phyloP scores from a whole-genome alignment of 179 eudicot species.

The Vitellaria paradoxa region DNA sequence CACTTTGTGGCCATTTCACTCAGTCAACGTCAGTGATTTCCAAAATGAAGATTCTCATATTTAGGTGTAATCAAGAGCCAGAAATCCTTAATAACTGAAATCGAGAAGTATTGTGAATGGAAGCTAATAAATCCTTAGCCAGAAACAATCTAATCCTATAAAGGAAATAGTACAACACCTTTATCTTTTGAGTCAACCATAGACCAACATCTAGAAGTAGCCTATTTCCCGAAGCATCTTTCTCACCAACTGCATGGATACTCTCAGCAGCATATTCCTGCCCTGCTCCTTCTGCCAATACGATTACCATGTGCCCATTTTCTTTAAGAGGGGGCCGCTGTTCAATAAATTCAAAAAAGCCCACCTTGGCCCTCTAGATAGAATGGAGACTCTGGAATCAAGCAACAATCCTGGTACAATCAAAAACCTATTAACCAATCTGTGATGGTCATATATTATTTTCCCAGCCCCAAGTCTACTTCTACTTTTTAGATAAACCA shows the following conservation, averaged over 20 bases:
- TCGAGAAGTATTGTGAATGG: neutral
- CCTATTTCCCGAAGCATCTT: slow-evolving; percentile 89
- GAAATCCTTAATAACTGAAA: neutral
- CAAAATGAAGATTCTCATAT: neutral
- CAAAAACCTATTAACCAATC: slow-evolving; percentile 23
- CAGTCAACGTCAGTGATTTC: neutral
- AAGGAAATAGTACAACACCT: slow-evolving; percentile 38
- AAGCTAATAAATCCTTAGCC: neutral
- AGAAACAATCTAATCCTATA: neutral
- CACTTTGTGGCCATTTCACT: neutral
- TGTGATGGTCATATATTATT: slow-evolving; percentile 13
- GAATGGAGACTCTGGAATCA: slow-evolving; percentile 92
- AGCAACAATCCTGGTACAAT: slow-evolving; percentile 83
- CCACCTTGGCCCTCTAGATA: slow-evolving; percentile 91
- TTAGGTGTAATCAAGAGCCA: slow-evolving; percentile 4
- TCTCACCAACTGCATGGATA: slow-evolving; percentile 39
- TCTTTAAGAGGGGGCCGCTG: slow-evolving; percentile 77
- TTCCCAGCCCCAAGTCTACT: too few species aligned
- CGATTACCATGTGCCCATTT: slow-evolving; percentile 82
- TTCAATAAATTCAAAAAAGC: slow-evolving; percentile 76
- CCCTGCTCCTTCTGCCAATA: slow-evolving; percentile 94
- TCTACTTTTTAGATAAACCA: slow-evolving; percentile 1
- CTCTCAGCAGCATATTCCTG: slow-evolving; percentile 67
- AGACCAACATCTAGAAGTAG: slow-evolving; percentile 71
- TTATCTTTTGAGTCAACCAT: slow-evolving; percentile 78